Evolutionary conservation across 805 yeast species (phyloP).

Genomic region (Hyphopichia homilentoma): DNA sequence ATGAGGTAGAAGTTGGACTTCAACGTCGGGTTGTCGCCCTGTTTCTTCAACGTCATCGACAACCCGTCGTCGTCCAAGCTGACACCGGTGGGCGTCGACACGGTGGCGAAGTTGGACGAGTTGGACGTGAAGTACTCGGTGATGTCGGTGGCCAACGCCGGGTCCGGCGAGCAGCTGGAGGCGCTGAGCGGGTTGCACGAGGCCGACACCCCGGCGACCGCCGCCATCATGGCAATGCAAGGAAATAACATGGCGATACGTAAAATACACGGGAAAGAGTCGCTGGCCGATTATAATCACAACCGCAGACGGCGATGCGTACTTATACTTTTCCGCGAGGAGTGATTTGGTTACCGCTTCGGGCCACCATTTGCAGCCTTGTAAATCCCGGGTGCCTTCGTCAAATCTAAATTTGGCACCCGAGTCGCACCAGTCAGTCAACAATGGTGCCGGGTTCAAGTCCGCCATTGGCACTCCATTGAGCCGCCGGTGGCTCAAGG

Average conservation of each 20-base stretch:
- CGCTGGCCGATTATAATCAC: too few relatives aligned
- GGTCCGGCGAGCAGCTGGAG: constrained; percentile 31
- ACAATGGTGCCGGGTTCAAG: too few relatives aligned
- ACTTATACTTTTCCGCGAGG: too few relatives aligned
- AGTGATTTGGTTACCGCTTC: too few relatives aligned
- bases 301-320: too few relatives aligned
- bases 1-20: constrained; percentile 74
- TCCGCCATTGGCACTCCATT: too few relatives aligned
- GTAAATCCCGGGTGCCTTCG: too few relatives aligned
- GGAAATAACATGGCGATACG: not conserved
- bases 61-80: constrained; percentile 52
- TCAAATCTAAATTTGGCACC: too few relatives aligned
- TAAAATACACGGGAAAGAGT: too few relatives aligned
- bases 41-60: constrained; percentile 49
- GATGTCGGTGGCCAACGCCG: constrained; percentile 60
- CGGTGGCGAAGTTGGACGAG: constrained; percentile 40
- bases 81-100: constrained; percentile 33
- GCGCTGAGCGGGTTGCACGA: constrained; percentile 24
- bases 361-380: too few relatives aligned
- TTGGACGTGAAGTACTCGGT: constrained; percentile 49
- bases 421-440: too few relatives aligned
- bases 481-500: too few relatives aligned
- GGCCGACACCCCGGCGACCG: constrained; percentile 9
- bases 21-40: constrained; percentile 73
- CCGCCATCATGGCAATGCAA: constrained; percentile 2